A percentile compares a stretch with the other conserved stretches of the same genome.
phyloP scores from a whole-genome alignment of 2,329 filamentous ascomycete genomes.

The Fonsecaea monophora region DNA sequence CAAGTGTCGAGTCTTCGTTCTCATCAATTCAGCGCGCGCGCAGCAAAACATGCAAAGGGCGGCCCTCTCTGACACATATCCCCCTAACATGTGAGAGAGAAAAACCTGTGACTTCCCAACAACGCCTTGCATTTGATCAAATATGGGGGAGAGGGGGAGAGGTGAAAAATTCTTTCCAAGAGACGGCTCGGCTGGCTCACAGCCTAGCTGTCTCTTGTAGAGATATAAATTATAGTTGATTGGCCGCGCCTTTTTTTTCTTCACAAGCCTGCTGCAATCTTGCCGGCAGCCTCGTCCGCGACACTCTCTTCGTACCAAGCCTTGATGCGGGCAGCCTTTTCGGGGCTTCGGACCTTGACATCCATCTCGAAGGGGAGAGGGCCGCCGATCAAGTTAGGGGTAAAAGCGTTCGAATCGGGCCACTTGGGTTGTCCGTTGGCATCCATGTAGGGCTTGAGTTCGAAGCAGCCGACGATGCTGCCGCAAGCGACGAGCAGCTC shows the following conservation, averaged over 20 bases:
- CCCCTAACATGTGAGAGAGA: background rate
- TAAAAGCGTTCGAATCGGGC: slow-evolving; percentile 38
- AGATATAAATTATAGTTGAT: slow-evolving; percentile 9
- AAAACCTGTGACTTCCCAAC: slow-evolving; percentile 11
- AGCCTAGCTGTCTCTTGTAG: background rate
- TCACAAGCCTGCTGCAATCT: slow-evolving; percentile 33
- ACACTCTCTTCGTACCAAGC: slow-evolving; percentile 41
- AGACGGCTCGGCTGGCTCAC: background rate
- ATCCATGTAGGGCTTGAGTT: slow-evolving; percentile 38
- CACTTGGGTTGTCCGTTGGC: slow-evolving; percentile 38
- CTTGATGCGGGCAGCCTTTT: slow-evolving; percentile 39
- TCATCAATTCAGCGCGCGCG: slow-evolving; percentile 4
- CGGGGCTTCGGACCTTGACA: slow-evolving; percentile 37
- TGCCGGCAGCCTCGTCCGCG: slow-evolving; percentile 38
- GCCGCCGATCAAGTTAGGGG: slow-evolving; percentile 40
- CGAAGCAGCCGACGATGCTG: slow-evolving; percentile 40
- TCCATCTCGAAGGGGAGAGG: slow-evolving; percentile 42
- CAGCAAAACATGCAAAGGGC: too few relatives aligned
- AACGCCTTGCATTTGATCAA: slow-evolving; percentile 23
- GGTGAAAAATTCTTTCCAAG: background rate
- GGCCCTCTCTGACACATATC: too few relatives aligned
- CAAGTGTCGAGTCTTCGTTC: background rate
- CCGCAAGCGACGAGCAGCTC: slow-evolving; percentile 41
- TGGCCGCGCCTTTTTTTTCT: background rate
- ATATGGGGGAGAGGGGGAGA: background rate